Conservation (phyloP, 78 protist species). For the slime mould (Dictyostelium discoideum) region DNA sequence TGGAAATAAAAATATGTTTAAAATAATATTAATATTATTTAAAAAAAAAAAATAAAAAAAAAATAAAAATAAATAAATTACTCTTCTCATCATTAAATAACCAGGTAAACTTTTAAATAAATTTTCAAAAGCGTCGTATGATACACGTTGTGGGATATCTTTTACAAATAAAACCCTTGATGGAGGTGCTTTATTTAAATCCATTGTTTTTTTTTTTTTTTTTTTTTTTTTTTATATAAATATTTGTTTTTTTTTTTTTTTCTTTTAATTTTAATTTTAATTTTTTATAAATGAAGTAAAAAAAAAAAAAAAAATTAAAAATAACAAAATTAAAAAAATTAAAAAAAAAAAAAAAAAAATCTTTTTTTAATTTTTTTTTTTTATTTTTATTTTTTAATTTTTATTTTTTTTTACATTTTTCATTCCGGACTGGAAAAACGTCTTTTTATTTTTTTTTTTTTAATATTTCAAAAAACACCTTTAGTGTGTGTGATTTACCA, state of each 20-base stretch:
- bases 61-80: not conserved
- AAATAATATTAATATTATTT: too few relatives aligned
- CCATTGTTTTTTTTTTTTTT: not conserved
- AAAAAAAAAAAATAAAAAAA: too few relatives aligned
- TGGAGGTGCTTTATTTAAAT: constrained; percentile 13
- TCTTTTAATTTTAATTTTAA: too few relatives aligned
- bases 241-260: too few relatives aligned
- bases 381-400: not conserved
- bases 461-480: too few relatives aligned
- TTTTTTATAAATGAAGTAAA: not conserved
- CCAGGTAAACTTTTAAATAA: constrained; percentile 44
- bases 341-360: not conserved
- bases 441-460: not conserved
- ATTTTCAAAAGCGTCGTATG: constrained; percentile 39
- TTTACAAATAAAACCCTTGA: constrained; percentile 40
- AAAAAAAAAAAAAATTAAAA: not conserved
- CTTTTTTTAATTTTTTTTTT: not conserved
- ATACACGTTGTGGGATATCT: constrained; percentile 44
- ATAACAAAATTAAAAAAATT: not conserved
- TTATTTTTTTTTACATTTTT: not conserved
- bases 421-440: not conserved
- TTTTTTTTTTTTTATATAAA: not conserved
- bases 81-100: constrained; percentile 59
- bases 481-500: too few relatives aligned
- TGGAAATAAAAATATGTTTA: too few relatives aligned